Base-by-base conservation (phyloP, 805 yeast species). In the Hanseniaspora nectarophila region DNA sequence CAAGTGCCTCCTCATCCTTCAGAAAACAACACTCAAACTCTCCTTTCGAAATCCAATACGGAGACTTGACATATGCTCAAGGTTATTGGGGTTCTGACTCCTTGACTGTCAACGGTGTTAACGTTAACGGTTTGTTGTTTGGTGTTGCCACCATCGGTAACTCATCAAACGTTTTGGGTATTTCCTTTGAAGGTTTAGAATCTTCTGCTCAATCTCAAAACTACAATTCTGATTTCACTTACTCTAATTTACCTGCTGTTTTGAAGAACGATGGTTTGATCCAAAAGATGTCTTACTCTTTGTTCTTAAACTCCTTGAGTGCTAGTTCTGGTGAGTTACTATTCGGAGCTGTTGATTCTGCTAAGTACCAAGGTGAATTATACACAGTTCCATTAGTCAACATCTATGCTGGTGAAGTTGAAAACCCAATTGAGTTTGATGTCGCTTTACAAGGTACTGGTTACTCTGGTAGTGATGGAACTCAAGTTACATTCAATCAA, bases 311-410 rank as follows among this genome's bases (percentile, higher is more conserved):
- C 57, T 65, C 67, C 3, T 58, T 61, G 10, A 64, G 65, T 33
- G 67, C 76, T 0, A 43, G 59, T 4, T 55, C 68, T 1, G 89
- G 87, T 5, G 65, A 72, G n/a, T 69, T 83, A 20, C 63, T 83
- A 45, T 84, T 84, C 68, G 90, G 92, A 45, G 92, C 81, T 29
- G 73, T 80, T 26, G 90, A 83, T 60, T 75, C 73, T 54, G 72
- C 76, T 35, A 82, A 81, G 64, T 81, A 76, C 62, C 32, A 49
- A 18, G 88, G 87, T 15, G 55, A 63, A 15, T 63, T 81, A 34
- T 63, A 70, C 31, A 65, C 77, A 1, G 61, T 81, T 7, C 81
- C 82, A 26, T 57, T 78, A 38, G 66, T 80, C 56, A 78, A 78
- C 53, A 51, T 56, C 6, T 54, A 56, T 26, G 47, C 33, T 39